Evolutionary conservation across 768 basidiomycete species (phyloP).

Genomic region (Russula emetica): DNA sequence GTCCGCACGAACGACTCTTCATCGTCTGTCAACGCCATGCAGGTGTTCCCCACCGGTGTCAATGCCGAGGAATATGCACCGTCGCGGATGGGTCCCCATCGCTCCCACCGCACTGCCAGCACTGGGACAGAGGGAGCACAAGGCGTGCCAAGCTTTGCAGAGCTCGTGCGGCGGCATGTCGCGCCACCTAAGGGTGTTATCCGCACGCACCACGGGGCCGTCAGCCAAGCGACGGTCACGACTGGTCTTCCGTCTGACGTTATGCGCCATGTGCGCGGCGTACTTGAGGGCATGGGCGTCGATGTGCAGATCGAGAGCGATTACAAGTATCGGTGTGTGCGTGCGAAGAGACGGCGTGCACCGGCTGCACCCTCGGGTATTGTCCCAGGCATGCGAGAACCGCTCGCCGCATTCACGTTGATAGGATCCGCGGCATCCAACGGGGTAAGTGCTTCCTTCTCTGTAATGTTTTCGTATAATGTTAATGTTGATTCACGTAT

Average conservation of each 20-base stretch:
- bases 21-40: conserved; percentile 17
- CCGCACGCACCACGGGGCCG: conserved; percentile 85
- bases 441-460: conserved; percentile 55
- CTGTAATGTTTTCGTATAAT: not conserved
- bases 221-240: conserved; percentile 87
- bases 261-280: conserved; percentile 75
- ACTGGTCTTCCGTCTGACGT: conserved; percentile 81
- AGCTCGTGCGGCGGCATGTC: conserved; percentile 35
- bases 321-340: conserved; percentile 83
- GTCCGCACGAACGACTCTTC: conserved; percentile 15
- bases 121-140: conserved; percentile 14
- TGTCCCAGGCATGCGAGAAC: conserved; percentile 44
- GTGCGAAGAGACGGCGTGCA: conserved; percentile 58
- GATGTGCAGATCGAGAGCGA: conserved; percentile 86
- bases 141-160: conserved; percentile 28
- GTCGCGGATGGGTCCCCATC: conserved; percentile 19
- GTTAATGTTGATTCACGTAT: not conserved
- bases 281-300: conserved; percentile 85
- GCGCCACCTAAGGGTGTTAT: conserved; percentile 47
- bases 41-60: not conserved
- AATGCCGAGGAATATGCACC: conserved; percentile 3
- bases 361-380: conserved; percentile 28
- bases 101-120: conserved; percentile 21
- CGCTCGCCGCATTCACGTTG: conserved; percentile 71
- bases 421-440: conserved; percentile 79